A percentile compares a stretch with the other conserved stretches of the same genome.
Conservation (phyloP, 257 asterid genomes). For the Solanum medicagineum region DNA sequence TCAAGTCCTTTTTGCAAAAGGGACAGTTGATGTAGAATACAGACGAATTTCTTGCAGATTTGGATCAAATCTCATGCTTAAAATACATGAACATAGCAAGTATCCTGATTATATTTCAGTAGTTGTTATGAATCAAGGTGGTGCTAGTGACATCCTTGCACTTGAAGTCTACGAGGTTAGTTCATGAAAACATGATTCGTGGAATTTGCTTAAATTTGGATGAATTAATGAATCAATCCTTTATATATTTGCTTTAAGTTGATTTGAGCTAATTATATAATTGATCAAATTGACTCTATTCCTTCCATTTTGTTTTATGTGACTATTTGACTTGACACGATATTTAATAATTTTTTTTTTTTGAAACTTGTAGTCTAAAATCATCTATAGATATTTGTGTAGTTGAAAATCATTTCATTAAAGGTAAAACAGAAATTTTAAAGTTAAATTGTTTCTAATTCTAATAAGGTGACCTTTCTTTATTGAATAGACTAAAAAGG, state of each 20-base stretch:
- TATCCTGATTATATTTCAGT: constrained; percentile 6
- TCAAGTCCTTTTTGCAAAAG: not conserved
- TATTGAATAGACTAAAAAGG: too few relatives aligned
- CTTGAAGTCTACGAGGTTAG: constrained; percentile 3
- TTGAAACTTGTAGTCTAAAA: too few relatives aligned
- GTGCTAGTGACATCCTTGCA: not conserved
- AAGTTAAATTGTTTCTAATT: too few relatives aligned
- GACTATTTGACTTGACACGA: too few relatives aligned
- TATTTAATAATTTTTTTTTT: too few relatives aligned
- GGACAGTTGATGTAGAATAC: constrained; percentile 8
- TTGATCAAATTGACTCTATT: not conserved
- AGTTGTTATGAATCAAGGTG: constrained; percentile 3
- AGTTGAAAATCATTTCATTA: too few relatives aligned
- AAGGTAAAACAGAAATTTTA: too few relatives aligned
- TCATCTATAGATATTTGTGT: too few relatives aligned
- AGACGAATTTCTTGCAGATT: constrained; percentile 5
- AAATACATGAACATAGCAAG: constrained; percentile 6
- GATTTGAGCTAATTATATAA: not conserved
- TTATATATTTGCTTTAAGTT: not conserved
- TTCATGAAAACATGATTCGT: not conserved
- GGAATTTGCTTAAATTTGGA: not conserved
- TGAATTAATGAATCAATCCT: not conserved
- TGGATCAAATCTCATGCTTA: not conserved
- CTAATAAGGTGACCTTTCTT: too few relatives aligned
- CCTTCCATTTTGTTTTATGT: too few relatives aligned